Conservation (phyloP, 495 filamentous ascomycete genomes). For the Friedmanniomyces endolithicus region DNA sequence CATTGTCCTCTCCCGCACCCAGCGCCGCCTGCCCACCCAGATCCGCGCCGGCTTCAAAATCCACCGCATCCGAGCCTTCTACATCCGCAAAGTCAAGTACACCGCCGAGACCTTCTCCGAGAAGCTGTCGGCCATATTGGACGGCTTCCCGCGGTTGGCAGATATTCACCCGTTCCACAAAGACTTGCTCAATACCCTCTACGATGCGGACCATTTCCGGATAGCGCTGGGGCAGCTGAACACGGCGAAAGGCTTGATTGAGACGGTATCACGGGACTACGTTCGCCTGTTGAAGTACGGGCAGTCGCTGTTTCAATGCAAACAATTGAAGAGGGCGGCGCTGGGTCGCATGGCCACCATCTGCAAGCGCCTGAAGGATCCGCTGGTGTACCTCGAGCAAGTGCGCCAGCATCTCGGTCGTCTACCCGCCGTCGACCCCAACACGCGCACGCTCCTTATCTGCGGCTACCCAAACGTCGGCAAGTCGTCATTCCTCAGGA, state of each 20-base stretch:
- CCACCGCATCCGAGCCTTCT: slow-evolving; percentile 87
- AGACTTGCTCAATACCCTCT: slow-evolving; percentile 69
- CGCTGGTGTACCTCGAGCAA: slow-evolving; percentile 90
- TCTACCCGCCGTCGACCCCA: slow-evolving; percentile 94
- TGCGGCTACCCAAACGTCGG: slow-evolving; percentile 97
- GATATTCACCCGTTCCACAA: slow-evolving; percentile 98
- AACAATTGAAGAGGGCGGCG: slow-evolving; percentile 79
- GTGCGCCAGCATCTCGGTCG: slow-evolving; percentile 95
- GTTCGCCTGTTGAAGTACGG: slow-evolving; percentile 90
- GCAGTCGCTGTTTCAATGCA: slow-evolving; percentile 90
- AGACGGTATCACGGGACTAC: slow-evolving; percentile 89
- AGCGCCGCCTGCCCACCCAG: slow-evolving; percentile 88
- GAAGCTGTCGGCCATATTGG: slow-evolving; percentile 76
- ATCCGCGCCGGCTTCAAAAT: slow-evolving; percentile 96
- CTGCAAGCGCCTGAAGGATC: slow-evolving; percentile 82
- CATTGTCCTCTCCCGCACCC: slow-evolving; percentile 87
- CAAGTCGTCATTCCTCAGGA: slow-evolving; percentile 87
- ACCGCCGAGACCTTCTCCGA: slow-evolving; percentile 96
- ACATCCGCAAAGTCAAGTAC: slow-evolving; percentile 96
- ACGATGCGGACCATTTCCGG: slow-evolving; percentile 96
- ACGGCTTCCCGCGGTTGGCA: slow-evolving; percentile 84
- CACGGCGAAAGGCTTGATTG: slow-evolving; percentile 90
- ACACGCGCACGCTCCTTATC: slow-evolving; percentile 85
- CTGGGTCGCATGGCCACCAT: slow-evolving; percentile 95
- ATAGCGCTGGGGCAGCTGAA: slow-evolving; percentile 93